A percentile compares a stretch with the other conserved stretches of the same genome.
Conservation (phyloP, 495 filamentous ascomycete genomes). For the Pseudomonodictys pantanalensis region DNA sequence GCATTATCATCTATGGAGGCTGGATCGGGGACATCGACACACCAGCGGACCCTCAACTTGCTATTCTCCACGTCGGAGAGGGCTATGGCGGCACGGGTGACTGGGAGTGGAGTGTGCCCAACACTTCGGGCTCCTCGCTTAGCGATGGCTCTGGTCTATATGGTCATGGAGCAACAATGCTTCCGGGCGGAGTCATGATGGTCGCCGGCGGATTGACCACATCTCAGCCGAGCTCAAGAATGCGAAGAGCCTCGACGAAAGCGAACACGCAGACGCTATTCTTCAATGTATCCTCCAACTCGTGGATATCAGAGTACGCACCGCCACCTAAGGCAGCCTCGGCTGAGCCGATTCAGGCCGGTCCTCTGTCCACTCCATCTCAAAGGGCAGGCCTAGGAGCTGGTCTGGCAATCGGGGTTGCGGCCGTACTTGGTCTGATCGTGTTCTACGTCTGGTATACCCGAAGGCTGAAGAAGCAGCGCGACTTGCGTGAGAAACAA, state of each 20-base stretch:
- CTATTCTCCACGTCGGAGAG: constrained; percentile 66
- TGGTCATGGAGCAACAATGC: constrained; percentile 79
- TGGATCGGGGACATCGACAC: constrained; percentile 81
- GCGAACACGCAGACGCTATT: constrained; percentile 57
- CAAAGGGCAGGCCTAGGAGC: constrained; percentile 66
- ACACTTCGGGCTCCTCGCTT: constrained; percentile 42
- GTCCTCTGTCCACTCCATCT: constrained; percentile 38
- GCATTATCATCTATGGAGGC: constrained; percentile 75
- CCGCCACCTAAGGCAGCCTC: constrained; percentile 46
- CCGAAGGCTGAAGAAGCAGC: constrained; percentile 50
- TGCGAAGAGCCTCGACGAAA: constrained; percentile 34
- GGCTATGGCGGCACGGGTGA: constrained; percentile 62
- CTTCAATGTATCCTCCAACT: constrained; percentile 72
- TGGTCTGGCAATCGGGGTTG: constrained; percentile 68
- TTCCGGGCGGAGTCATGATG: constrained; percentile 89
- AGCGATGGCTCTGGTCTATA: constrained; percentile 62
- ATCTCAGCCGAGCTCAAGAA: constrained; percentile 44
- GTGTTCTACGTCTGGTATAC: constrained; percentile 58
- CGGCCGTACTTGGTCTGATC: constrained; percentile 51
- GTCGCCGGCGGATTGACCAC: constrained; percentile 78
- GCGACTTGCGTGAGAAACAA: constrained; percentile 51
- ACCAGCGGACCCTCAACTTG: constrained; percentile 76
- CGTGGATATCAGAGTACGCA: constrained; percentile 68
- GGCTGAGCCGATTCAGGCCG: constrained; percentile 10
- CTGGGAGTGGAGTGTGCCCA: constrained; percentile 74